Conservation (phyloP, 495 filamentous ascomycete genomes). For the Penicillium pancosmium region DNA sequence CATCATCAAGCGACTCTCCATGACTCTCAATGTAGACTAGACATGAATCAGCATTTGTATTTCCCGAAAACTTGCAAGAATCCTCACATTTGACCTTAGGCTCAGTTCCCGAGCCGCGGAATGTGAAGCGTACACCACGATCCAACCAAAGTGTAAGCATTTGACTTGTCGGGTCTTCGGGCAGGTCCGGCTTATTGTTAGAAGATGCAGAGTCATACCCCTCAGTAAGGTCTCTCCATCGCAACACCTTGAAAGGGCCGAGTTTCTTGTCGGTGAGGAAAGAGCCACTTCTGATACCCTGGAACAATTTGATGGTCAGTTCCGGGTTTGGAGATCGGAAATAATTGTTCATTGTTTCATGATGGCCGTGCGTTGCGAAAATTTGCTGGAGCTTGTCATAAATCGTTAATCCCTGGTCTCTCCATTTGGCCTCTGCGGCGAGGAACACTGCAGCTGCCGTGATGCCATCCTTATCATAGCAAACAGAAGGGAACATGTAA, state of each 20-base stretch:
- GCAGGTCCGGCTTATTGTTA: constrained; percentile 59
- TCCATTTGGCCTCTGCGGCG: constrained; percentile 57
- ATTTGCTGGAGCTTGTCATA: constrained; percentile 62
- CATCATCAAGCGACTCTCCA: constrained; percentile 45
- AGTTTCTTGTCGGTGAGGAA: constrained; percentile 46
- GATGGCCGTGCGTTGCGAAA: constrained; percentile 64
- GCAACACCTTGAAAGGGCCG: constrained; percentile 53
- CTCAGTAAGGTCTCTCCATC: constrained; percentile 71
- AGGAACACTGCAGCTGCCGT: constrained; percentile 68
- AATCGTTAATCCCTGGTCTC: constrained; percentile 55
- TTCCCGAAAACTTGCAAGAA: constrained; percentile 9
- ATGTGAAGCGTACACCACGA: constrained; percentile 62
- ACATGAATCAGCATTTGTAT: background rate
- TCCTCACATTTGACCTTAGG: constrained; percentile 65
- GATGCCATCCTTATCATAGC: constrained; percentile 73
- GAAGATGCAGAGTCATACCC: constrained; percentile 62
- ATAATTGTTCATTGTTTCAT: constrained; percentile 69
- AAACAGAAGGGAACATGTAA: constrained; percentile 70
- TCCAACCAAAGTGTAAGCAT: constrained; percentile 75
- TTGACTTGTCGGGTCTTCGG: constrained; percentile 59
- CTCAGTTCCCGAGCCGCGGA: constrained; percentile 71
- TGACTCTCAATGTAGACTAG: constrained; percentile 63
- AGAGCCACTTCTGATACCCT: constrained; percentile 52
- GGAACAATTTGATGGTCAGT: constrained; percentile 57
- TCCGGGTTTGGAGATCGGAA: constrained; percentile 61